phyloP scores from a whole-genome alignment of 2,329 filamentous ascomycete species.

The Shiraia bambusicola region DNA sequence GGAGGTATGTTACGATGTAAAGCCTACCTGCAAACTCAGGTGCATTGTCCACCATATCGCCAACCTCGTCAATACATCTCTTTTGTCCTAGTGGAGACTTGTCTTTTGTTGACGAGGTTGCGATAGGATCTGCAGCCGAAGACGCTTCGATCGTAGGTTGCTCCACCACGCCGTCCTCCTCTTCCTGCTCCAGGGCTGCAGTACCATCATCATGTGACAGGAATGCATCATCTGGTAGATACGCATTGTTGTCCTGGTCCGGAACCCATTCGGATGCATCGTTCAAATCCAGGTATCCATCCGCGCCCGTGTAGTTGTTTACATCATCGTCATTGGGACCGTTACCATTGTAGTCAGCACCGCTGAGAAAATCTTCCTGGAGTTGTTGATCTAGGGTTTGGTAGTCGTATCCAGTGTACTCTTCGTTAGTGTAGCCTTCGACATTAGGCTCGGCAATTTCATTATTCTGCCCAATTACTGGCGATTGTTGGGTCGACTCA shows the following conservation, averaged over 20 bases:
- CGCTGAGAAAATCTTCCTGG: constrained; percentile 14
- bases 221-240: constrained; percentile 9
- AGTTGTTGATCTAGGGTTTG: constrained; percentile 17
- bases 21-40: constrained; percentile 33
- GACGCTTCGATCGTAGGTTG: constrained; percentile 27
- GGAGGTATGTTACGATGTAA: neutral
- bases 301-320: constrained; percentile 12
- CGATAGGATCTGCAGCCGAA: constrained; percentile 30
- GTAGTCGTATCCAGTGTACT: constrained; percentile 22
- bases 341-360: constrained; percentile 9
- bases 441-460: constrained; percentile 14
- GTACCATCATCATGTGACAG: constrained; percentile 14
- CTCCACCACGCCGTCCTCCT: constrained; percentile 28
- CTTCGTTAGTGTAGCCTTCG: constrained; percentile 28
- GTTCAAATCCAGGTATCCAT: constrained; percentile 25
- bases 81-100: constrained; percentile 37
- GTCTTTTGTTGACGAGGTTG: constrained; percentile 26
- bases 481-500: constrained; percentile 14
- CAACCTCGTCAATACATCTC: constrained; percentile 37
- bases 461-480: constrained; percentile 14
- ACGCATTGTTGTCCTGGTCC: constrained; percentile 13
- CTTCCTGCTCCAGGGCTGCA: constrained; percentile 12
- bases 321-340: constrained; percentile 10
- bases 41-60: constrained; percentile 28
- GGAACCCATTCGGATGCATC: constrained; percentile 20